Evolutionary conservation across 2,329 filamentous ascomycete species (phyloP), one percentile per base, ranked within the genome.

Genomic region (Berkeleyomyces basicola): DNA sequence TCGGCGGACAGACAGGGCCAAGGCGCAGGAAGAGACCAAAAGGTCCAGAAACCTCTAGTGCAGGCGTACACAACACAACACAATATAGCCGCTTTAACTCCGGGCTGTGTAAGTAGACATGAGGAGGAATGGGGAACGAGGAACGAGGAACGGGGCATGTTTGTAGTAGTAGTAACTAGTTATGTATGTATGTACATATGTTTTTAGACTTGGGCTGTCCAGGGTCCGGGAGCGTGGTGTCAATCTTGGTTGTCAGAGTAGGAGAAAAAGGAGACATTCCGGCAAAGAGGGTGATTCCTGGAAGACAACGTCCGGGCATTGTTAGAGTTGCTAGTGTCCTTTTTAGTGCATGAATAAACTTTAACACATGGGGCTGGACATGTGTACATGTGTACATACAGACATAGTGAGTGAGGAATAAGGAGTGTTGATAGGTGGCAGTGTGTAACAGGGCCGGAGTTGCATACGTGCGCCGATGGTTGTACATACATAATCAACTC

Each of bases 261-360:
- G 43, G 10, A 37, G 37, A 37, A 53, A 53, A 37, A 53, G 49
- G 49, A 53, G 31, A n/a, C n/a, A n/a, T n/a, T n/a, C 36, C 14
- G 2, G 3, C 43, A 53, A 53, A 36, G 36, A 33, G n/a, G 49
- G 49, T 5, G 7, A 37, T 53, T 37, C 31, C 49, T 53, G 49
- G 49, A 53, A n/a, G n/a, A n/a, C n/a, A 53, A n/a, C 33, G n/a
- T 53, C 49, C 49, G 33, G 49, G 49, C 49, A 37, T 53, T 53
- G 31, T 53, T 53, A 53, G 49, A 53, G 49, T 53, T 53, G 31
- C 10, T 53, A 53, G 49, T 53, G 49, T 33, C 33, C 10, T 53
- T 53, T 53, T 53, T 53, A 53, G 49, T 37, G 49, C 33, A 53
- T 53, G 49, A 53, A 53, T 53, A 53, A 53, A 37, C 49, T 53